Evolutionary conservation across 352 stramenopile species (phyloP), one percentile per base, ranked within the genome.

Genomic region (Phytophthora megakarya): DNA sequence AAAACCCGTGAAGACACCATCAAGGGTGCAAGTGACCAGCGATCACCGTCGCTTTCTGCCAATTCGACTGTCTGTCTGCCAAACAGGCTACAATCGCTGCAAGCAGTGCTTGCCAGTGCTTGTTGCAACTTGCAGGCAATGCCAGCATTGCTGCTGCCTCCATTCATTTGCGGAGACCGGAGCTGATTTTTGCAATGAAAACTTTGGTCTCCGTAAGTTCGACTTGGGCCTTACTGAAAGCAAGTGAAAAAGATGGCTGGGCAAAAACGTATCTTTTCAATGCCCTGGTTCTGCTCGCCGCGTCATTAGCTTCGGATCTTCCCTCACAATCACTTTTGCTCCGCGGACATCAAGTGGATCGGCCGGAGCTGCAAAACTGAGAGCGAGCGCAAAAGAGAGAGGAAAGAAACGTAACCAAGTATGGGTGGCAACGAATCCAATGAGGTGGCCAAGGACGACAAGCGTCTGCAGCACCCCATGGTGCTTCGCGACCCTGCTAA

Each of bases 371-470:
- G 19, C 30, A 12, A 35, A 7, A 51, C 28, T 21, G 43, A 61
- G 33, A 64, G 43, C 22, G 38, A 58, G 37, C 26, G 51, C 38
- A 49, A 48, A 53, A 33, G 39, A 50, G 22, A 54, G 25, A 44
- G 23, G 43, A 35, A 43, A 39, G 30, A 46, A 13, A 56, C 43
- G n/a, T 16, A 37, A 61, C 37, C 23, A n/a, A 54, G 42, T 13
- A 76, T 76, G 69, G 69, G 69, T 45, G 64, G 69, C 25, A 70
- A 33, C 25, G 69, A 68, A 42, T 76, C 69, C 33, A 70, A 62
- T 45, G 59, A 73, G 19, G 64, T 62, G 21, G 48, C 58, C 30
- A 71, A 69, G 60, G 49, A 73, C 38, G 66, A 63, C 33, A 43
- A 47, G 49, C 66, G 66, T 19, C 60, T 59, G 54, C 40, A 73